Evolutionary conservation across 2,329 filamentous ascomycete species (phyloP).

Genomic region (Hortaea werneckii): DNA sequence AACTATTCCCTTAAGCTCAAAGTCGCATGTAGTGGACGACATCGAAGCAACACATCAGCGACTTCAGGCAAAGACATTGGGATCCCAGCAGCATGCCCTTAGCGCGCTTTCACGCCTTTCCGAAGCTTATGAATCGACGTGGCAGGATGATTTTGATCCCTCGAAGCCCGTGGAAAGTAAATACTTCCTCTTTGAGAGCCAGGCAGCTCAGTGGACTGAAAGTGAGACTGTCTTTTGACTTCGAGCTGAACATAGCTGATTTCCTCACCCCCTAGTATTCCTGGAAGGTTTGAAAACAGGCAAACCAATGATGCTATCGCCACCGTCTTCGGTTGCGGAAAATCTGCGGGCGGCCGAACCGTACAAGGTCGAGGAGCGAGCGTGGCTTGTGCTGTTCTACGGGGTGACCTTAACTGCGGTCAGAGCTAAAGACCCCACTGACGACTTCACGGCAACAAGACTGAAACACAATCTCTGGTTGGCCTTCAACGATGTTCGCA

Average conservation of each 20-base stretch:
- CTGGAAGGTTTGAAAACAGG: background rate
- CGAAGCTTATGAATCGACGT: constrained; percentile 9
- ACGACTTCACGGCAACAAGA: constrained; percentile 6
- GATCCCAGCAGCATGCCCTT: constrained; percentile 2
- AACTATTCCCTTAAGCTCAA: too few species aligned
- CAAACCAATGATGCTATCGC: background rate
- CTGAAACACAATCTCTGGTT: constrained; percentile 16
- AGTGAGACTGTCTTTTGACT: constrained; percentile 1
- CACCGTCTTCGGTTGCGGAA: background rate
- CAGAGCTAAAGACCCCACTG: constrained; percentile 3
- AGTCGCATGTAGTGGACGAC: too few species aligned
- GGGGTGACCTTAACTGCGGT: constrained; percentile 11
- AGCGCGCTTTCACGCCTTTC: constrained; percentile 8
- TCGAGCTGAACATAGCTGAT: background rate
- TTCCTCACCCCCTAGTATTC: background rate
- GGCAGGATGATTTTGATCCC: constrained; percentile 9
- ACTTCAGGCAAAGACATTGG: background rate
- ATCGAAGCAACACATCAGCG: too few species aligned
- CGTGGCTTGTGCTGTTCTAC: constrained; percentile 19
- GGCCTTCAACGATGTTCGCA: constrained; percentile 15
- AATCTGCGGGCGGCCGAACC: constrained; percentile 1
- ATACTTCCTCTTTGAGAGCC: constrained; percentile 11
- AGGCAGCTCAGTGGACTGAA: constrained; percentile 5
- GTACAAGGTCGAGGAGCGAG: constrained; percentile 8
- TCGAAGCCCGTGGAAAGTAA: constrained; percentile 2